Conservation (phyloP, 2,329 filamentous ascomycete genomes). For the Fusarium annulatum region DNA sequence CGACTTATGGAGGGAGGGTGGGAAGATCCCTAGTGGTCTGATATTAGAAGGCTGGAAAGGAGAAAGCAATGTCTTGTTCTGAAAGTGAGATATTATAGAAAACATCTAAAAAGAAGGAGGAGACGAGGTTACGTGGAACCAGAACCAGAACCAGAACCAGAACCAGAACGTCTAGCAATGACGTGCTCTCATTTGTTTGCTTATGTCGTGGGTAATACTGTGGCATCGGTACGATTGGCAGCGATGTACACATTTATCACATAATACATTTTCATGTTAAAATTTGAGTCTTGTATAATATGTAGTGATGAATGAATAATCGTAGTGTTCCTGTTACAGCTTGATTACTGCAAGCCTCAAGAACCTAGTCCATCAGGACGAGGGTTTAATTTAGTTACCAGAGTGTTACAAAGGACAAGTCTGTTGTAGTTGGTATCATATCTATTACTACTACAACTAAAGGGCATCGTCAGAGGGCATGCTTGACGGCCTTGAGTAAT, state of each 20-base stretch:
- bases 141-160: slow-evolving; percentile 16
- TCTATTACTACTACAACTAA: slow-evolving; percentile 47
- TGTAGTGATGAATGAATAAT: background rate
- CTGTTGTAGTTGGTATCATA: slow-evolving; percentile 35
- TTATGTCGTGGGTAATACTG: slow-evolving; percentile 26
- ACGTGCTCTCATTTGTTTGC: slow-evolving; percentile 44
- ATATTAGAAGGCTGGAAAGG: slow-evolving; percentile 18
- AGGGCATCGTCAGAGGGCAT: slow-evolving; percentile 33
- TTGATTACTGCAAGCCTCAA: background rate
- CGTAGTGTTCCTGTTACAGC: background rate
- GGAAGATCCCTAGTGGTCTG: slow-evolving; percentile 12
- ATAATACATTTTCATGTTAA: slow-evolving; percentile 42
- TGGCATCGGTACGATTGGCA: slow-evolving; percentile 21
- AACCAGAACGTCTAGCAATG: slow-evolving; percentile 33
- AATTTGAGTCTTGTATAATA: background rate
- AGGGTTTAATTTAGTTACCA: background rate
- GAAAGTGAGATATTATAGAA: slow-evolving; percentile 13
- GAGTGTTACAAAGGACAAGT: background rate
- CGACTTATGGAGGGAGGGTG: slow-evolving; percentile 40
- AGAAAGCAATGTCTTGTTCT: slow-evolving; percentile 9
- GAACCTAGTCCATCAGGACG: background rate
- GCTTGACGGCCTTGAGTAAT: slow-evolving; percentile 36
- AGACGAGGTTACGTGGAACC: slow-evolving; percentile 24
- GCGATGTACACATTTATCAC: slow-evolving; percentile 29
- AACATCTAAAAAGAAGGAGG: slow-evolving; percentile 29